Percentiles rank a stretch among this genome's conserved stretches.
Conservation (phyloP, 2,329 filamentous ascomycete genomes). For the Dactylellina haptotyla region DNA sequence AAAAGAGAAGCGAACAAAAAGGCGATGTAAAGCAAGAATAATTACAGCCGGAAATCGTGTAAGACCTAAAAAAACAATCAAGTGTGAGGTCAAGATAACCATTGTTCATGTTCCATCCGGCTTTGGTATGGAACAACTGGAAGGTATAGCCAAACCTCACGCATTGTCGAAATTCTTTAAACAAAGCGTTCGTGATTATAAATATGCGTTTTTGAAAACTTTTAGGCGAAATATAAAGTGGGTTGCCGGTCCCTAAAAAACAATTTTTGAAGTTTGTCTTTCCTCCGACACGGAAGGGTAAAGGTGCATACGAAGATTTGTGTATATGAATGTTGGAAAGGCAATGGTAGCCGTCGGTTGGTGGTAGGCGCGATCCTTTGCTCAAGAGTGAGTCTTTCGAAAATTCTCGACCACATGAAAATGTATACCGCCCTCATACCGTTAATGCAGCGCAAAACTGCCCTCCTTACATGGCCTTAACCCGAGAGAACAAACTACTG, state of each 20-base stretch:
- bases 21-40: constrained; percentile 10
- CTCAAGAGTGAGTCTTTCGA: constrained; percentile 29
- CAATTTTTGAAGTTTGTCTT: constrained; percentile 42
- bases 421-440: constrained; percentile 45
- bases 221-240: constrained; percentile 20
- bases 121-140: constrained; percentile 4
- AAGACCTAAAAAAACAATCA: constrained; percentile 44
- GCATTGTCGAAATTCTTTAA: not conserved
- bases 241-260: constrained; percentile 35
- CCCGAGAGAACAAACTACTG: constrained; percentile 92
- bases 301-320: constrained; percentile 47
- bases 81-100: constrained; percentile 33
- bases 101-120: constrained; percentile 4
- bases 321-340: constrained; percentile 1
- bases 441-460: constrained; percentile 16
- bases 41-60: constrained; percentile 35
- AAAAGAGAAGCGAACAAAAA: constrained; percentile 4
- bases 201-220: constrained; percentile 12
- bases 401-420: constrained; percentile 23
- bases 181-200: constrained; percentile 24
- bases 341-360: not conserved
- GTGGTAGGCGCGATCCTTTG: constrained; percentile 12
- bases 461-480: constrained; percentile 74
- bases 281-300: constrained; percentile 47
- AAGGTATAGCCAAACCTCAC: constrained; percentile 50